Conservation (phyloP, 208 protist genomes). For the Spongospora subterranea region DNA sequence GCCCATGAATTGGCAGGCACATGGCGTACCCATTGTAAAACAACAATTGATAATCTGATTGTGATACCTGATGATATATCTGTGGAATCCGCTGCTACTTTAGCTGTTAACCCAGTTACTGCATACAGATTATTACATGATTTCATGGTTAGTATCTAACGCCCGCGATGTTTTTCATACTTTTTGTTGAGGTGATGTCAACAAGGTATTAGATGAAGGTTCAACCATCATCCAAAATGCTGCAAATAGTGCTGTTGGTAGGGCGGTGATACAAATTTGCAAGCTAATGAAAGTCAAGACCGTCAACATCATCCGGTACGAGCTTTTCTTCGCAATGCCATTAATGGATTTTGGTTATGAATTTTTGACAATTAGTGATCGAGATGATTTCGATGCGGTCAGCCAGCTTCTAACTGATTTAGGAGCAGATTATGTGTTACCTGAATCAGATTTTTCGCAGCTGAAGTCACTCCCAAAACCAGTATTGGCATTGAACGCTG, state of each 20-base stretch:
- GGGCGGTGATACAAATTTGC: constrained; percentile 77
- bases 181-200: neutral
- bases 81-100: constrained; percentile 84
- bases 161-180: too few species aligned
- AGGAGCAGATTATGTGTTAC: constrained; percentile 65
- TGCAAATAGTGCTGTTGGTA: constrained; percentile 77
- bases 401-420: constrained; percentile 57
- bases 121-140: constrained; percentile 91
- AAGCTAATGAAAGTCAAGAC: constrained; percentile 73
- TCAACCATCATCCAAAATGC: constrained; percentile 81
- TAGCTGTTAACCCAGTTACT: constrained; percentile 92
- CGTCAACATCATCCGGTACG: constrained; percentile 77
- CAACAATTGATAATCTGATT: constrained; percentile 61
- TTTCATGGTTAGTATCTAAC: constrained; percentile 73
- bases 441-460: constrained; percentile 14
- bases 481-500: constrained; percentile 40
- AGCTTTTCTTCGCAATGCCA: neutral
- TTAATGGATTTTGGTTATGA: neutral
- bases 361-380: constrained; percentile 37
- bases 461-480: neutral
- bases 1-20: too few species aligned
- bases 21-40: constrained; percentile 71
- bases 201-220: constrained; percentile 61
- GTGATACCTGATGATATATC: constrained; percentile 82
- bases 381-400: constrained; percentile 60